phyloP scores from a whole-genome alignment of 768 basidiomycete genomes.

The Harrya chromipes region DNA sequence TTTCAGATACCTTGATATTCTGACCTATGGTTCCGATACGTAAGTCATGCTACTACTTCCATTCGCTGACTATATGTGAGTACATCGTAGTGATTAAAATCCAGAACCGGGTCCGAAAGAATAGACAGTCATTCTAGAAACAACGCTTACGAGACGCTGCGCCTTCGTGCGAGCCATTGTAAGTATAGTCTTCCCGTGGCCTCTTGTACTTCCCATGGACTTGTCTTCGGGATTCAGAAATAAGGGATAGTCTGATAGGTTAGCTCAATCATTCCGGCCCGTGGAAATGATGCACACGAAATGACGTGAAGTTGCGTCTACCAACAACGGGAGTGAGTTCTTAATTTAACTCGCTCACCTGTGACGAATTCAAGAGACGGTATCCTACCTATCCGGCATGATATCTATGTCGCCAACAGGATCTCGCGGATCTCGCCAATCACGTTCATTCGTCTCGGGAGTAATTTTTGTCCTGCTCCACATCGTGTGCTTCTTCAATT shows the following conservation, averaged over 20 bases:
- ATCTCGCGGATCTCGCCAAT: background rate
- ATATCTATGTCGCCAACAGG: too few species aligned
- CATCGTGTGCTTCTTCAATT: conserved; percentile 9
- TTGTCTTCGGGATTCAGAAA: too few species aligned
- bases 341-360: background rate
- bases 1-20: too few species aligned
- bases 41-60: too few species aligned
- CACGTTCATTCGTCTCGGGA: background rate
- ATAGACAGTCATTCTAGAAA: background rate
- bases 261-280: background rate
- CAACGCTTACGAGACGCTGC: background rate
- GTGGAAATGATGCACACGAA: background rate
- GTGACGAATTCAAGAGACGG: too few species aligned
- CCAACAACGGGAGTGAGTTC: too few species aligned
- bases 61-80: background rate
- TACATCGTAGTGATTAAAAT: background rate
- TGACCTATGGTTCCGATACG: too few species aligned
- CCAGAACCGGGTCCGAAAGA: background rate
- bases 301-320: too few species aligned
- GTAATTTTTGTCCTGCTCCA: conserved; percentile 9
- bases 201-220: too few species aligned
- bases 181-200: too few species aligned
- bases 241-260: background rate
- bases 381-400: too few species aligned
- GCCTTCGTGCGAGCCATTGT: too few species aligned